Evolutionary conservation across 1,284 basidiomycete species (phyloP).

Genomic region (Puccinia novopanici): DNA sequence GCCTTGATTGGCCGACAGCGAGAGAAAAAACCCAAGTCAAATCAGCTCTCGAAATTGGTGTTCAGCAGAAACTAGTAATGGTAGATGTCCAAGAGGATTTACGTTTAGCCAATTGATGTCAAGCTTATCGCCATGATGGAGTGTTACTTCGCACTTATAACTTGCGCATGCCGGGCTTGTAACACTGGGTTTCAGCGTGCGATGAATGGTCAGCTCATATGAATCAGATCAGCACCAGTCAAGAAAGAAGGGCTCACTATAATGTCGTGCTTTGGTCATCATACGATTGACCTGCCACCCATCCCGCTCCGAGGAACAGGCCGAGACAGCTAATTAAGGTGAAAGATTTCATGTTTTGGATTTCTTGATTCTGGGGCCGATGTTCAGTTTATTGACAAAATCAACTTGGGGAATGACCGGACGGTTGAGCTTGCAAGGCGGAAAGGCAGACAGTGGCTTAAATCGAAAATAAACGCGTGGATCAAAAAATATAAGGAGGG

Average conservation of each 20-base stretch:
- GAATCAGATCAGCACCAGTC: background rate
- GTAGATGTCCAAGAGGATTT: background rate
- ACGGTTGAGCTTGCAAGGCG: too few relatives aligned
- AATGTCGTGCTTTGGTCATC: slow-evolving; percentile 32
- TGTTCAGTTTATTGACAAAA: background rate
- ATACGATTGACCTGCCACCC: slow-evolving; percentile 28
- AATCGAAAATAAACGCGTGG: too few relatives aligned
- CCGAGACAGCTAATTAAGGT: background rate
- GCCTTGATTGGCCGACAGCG: background rate
- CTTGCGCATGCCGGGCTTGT: slow-evolving; percentile 39
- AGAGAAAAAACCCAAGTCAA: background rate
- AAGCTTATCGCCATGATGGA: slow-evolving; percentile 14
- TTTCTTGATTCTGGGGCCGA: background rate
- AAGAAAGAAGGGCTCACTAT: slow-evolving; percentile 22
- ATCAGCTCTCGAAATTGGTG: background rate
- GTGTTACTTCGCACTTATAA: slow-evolving; percentile 37
- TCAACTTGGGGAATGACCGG: too few relatives aligned
- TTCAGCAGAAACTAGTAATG: background rate
- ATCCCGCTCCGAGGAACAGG: background rate
- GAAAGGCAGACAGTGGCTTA: too few relatives aligned
- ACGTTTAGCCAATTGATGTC: slow-evolving; percentile 49
- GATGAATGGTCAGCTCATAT: background rate
- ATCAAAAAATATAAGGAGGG: too few relatives aligned
- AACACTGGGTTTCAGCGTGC: background rate
- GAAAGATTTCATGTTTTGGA: background rate